Evolutionary conservation across 2,329 filamentous ascomycete species (phyloP).

Genomic region (Massarina eburnea): DNA sequence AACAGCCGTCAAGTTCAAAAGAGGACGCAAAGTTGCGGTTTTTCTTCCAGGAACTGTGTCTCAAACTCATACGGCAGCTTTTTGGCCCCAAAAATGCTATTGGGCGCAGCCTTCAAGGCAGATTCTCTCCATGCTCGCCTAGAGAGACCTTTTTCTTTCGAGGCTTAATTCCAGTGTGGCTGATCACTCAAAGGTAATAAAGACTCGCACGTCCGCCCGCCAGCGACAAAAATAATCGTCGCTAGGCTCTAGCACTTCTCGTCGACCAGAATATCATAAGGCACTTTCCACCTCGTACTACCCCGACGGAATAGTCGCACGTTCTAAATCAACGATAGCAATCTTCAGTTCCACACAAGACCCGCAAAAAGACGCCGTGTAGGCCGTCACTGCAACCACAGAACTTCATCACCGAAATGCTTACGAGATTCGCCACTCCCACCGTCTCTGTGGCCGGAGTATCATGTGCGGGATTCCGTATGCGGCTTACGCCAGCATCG

Average conservation of each 20-base stretch:
- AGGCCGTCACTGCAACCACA: constrained; percentile 3
- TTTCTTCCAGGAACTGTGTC: constrained; percentile 6
- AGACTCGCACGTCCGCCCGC: constrained; percentile 4
- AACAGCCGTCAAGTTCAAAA: background rate
- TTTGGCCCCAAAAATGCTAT: constrained; percentile 11
- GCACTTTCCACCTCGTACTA: constrained; percentile 5
- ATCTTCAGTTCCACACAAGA: background rate
- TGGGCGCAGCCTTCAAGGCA: constrained; percentile 8
- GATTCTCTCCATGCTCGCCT: constrained; percentile 6
- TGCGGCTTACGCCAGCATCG: background rate
- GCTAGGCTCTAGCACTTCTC: constrained; percentile 8
- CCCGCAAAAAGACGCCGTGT: background rate
- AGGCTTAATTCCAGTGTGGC: constrained; percentile 5
- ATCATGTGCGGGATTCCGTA: background rate
- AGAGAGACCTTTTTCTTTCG: background rate
- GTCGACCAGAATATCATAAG: constrained; percentile 4
- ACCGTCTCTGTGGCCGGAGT: background rate
- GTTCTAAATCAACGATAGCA: background rate
- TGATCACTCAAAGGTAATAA: constrained; percentile 4
- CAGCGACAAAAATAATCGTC: constrained; percentile 12
- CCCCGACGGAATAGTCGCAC: background rate
- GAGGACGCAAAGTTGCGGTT: background rate
- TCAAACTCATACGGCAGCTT: constrained; percentile 4
- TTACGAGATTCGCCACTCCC: background rate
- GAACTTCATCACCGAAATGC: background rate